Conservation (phyloP, 2,329 filamentous ascomycete genomes). For the Cladophialophora yegresii region DNA sequence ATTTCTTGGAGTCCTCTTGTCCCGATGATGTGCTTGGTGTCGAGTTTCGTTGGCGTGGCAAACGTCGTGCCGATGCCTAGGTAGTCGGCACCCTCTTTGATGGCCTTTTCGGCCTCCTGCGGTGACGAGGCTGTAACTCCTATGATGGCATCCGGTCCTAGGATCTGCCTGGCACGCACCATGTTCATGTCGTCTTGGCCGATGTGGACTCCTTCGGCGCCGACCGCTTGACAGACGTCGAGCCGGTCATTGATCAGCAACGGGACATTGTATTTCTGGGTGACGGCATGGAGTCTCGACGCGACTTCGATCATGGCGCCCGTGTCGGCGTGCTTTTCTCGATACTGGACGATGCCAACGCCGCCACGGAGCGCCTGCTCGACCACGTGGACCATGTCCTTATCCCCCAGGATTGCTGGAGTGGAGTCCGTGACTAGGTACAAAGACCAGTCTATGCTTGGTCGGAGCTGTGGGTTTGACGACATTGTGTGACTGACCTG, state of each 20-base stretch:
- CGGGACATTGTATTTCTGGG: slow-evolving; percentile 68
- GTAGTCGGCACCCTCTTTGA: slow-evolving; percentile 79
- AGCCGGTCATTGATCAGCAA: slow-evolving; percentile 91
- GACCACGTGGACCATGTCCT: slow-evolving; percentile 71
- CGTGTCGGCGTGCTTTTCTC: slow-evolving; percentile 82
- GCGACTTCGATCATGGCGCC: slow-evolving; percentile 70
- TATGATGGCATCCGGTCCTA: slow-evolving; percentile 78
- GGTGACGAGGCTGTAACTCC: slow-evolving; percentile 80
- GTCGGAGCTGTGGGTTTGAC: slow-evolving; percentile 40
- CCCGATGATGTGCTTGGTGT: slow-evolving; percentile 80
- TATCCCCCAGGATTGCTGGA: slow-evolving; percentile 72
- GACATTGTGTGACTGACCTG: slow-evolving; percentile 29
- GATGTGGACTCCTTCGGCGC: slow-evolving; percentile 88
- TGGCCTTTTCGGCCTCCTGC: slow-evolving; percentile 71
- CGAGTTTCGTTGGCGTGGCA: slow-evolving; percentile 83
- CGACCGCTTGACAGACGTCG: slow-evolving; percentile 81
- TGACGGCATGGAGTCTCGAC: slow-evolving; percentile 69
- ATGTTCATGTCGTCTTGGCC: slow-evolving; percentile 92
- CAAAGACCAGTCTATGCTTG: slow-evolving; percentile 69
- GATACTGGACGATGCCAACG: slow-evolving; percentile 83
- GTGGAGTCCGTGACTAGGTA: slow-evolving; percentile 95
- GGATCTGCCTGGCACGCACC: slow-evolving; percentile 65
- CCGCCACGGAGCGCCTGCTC: slow-evolving; percentile 74
- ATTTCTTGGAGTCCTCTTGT: slow-evolving; percentile 69
- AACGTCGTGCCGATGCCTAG: slow-evolving; percentile 89